phyloP scores from a whole-genome alignment of 371 early-diverging fungal genomes.

The Zychaea mexicana region DNA sequence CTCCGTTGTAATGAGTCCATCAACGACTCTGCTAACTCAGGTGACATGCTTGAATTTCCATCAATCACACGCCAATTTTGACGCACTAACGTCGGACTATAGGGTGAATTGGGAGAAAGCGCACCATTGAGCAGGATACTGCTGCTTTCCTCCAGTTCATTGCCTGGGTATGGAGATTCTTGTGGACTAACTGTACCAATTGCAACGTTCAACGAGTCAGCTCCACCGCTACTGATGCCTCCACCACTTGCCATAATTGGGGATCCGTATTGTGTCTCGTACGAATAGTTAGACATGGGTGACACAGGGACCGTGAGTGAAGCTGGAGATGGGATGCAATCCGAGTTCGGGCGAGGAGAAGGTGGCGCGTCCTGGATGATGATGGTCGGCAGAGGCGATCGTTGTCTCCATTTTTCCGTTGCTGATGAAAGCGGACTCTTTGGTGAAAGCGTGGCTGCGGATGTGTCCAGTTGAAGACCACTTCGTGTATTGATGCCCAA shows the following conservation, averaged over 20 bases:
- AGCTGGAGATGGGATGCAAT: conserved; percentile 8
- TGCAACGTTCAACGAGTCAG: conserved; percentile 23
- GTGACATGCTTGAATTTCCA: conserved; percentile 36
- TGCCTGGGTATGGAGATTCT: conserved; percentile 21
- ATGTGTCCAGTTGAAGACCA: conserved; percentile 7
- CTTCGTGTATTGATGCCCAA: conserved; percentile 22
- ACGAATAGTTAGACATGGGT: conserved; percentile 36
- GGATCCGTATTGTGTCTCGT: conserved; percentile 22
- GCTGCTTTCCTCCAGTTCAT: conserved; percentile 21
- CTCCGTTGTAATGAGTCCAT: conserved; percentile 34
- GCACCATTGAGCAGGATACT: conserved; percentile 6
- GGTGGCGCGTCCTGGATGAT: conserved; percentile 32
- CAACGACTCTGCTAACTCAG: conserved; percentile 34
- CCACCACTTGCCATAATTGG: conserved; percentile 9
- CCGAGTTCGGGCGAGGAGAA: conserved; percentile 11
- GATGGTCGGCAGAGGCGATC: conserved; percentile 37
- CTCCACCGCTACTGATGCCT: too few species aligned
- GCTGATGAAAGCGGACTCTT: not conserved
- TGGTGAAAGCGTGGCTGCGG: conserved; percentile 6
- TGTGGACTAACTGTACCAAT: conserved; percentile 25
- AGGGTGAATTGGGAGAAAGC: conserved; percentile 4
- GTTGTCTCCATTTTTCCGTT: not conserved
- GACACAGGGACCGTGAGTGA: conserved; percentile 22
- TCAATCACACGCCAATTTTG: conserved; percentile 34
- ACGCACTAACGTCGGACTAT: conserved; percentile 15